Conservation (phyloP, 202 grass and related monocot species). For the Brachypodium distachyon region DNA sequence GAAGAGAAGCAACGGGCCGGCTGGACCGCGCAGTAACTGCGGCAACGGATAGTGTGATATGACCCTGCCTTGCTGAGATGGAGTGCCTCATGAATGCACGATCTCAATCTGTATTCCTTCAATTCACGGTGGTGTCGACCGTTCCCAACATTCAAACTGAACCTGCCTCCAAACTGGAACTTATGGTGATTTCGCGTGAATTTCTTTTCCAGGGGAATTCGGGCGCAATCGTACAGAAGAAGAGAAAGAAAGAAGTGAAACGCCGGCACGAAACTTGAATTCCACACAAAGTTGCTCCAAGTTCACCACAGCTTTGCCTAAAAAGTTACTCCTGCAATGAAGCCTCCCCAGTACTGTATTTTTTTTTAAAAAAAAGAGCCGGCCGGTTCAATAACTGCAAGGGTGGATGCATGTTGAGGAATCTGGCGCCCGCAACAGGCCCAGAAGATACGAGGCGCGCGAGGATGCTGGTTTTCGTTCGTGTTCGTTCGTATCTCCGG, state of each 20-base stretch:
- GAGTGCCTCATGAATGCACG: not conserved
- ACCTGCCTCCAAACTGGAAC: not conserved
- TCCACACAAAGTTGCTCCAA: too few relatives aligned
- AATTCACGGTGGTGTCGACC: not conserved
- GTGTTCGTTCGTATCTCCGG: not conserved
- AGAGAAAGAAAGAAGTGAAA: too few relatives aligned
- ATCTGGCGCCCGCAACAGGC: not conserved
- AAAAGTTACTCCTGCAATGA: too few relatives aligned
- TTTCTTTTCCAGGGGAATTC: not conserved
- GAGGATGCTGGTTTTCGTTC: too few relatives aligned
- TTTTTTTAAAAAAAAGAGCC: too few relatives aligned
- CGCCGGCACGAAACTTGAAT: too few relatives aligned
- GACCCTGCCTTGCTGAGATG: not conserved
- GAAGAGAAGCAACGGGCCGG: not conserved
- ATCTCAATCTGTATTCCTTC: not conserved
- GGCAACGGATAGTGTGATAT: constrained; percentile 21
- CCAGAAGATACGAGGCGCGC: not conserved
- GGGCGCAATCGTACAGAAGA: not conserved
- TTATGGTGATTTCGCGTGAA: not conserved
- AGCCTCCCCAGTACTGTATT: too few relatives aligned
- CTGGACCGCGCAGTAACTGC: constrained; percentile 24
- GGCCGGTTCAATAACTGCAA: not conserved
- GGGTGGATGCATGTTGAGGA: not conserved
- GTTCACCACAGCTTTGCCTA: too few relatives aligned
- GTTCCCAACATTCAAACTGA: not conserved